Evolutionary conservation across 2,329 filamentous ascomycete genomes (phyloP).

Genomic region (Incumbomyces lentus): DNA sequence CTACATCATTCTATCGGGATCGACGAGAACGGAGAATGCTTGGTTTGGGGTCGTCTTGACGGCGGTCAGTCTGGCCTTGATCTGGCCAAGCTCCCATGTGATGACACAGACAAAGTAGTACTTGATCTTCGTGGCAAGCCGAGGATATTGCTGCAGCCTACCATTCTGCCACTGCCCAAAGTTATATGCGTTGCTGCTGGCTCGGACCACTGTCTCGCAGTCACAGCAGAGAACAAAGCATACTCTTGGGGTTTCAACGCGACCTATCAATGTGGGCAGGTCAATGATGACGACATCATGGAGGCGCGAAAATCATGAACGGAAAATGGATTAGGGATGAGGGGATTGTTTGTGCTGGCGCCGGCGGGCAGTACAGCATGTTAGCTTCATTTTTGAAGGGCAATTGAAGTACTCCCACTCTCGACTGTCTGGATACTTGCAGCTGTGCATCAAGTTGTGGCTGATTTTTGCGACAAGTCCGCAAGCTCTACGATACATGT

Average conservation of each 20-base stretch:
- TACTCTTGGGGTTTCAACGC: slow-evolving; percentile 73
- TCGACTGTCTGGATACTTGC: no score
- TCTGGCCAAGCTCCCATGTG: slow-evolving; percentile 39
- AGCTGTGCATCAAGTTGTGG: no score
- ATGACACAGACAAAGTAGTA: slow-evolving; percentile 45
- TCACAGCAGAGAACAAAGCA: slow-evolving; percentile 58
- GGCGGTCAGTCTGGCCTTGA: slow-evolving; percentile 51
- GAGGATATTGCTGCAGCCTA: slow-evolving; percentile 61
- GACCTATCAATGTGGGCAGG: slow-evolving; percentile 71
- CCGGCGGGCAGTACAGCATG: slow-evolving; percentile 65
- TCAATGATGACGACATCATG: slow-evolving; percentile 66
- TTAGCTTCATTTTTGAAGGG: slow-evolving; percentile 21
- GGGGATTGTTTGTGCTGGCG: slow-evolving; percentile 66
- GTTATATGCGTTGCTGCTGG: slow-evolving; percentile 51
- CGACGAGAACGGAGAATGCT: slow-evolving; percentile 42
- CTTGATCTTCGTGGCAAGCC: slow-evolving; percentile 51
- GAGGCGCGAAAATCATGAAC: slow-evolving; percentile 64
- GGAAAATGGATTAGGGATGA: slow-evolving; percentile 71
- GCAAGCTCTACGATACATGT: no score
- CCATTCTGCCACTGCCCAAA: slow-evolving; percentile 48
- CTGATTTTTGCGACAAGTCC: no score
- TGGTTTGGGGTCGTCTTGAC: slow-evolving; percentile 52
- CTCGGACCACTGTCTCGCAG: slow-evolving; percentile 62
- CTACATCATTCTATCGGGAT: slow-evolving; percentile 61
- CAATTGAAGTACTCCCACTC: no score